A percentile compares a stretch with the other conserved stretches of the same genome.
phyloP scores from a whole-genome alignment of 192 early-diverging fungal species.

The Coemansia umbellata region DNA sequence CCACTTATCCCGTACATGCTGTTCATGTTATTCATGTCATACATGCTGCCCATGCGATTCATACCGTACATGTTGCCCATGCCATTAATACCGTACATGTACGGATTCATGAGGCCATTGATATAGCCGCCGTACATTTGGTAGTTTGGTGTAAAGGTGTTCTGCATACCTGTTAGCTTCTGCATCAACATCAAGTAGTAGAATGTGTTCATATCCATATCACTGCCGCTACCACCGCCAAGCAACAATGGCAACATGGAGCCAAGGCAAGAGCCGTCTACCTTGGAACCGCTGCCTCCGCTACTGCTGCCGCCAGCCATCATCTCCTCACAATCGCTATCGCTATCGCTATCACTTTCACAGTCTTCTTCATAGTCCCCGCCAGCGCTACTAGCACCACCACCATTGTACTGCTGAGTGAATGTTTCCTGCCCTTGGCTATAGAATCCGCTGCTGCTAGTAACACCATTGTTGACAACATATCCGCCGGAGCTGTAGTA shows the following conservation, averaged over 20 bases:
- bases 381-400: no score
- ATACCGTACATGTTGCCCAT: not conserved
- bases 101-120: not conserved
- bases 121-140: not conserved
- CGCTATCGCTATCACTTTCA: not conserved
- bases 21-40: not conserved
- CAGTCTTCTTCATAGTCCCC: not conserved
- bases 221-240: not conserved
- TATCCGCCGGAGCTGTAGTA: slow-evolving; percentile 3
- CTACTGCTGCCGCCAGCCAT: not conserved
- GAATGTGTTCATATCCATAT: not conserved
- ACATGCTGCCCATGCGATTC: not conserved
- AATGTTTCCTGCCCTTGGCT: no score
- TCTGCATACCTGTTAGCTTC: not conserved
- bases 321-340: not conserved
- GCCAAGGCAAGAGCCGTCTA: no score
- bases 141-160: not conserved
- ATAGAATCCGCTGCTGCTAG: no score
- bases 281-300: no score
- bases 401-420: no score
- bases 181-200: slow-evolving; percentile 5
- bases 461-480: not conserved
- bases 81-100: not conserved
- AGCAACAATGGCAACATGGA: no score
- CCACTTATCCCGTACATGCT: not conserved